Evolutionary conservation across 495 filamentous ascomycete species (phyloP), one percentile per base, ranked within the genome.

Genomic region (Haplographium delicatum): DNA sequence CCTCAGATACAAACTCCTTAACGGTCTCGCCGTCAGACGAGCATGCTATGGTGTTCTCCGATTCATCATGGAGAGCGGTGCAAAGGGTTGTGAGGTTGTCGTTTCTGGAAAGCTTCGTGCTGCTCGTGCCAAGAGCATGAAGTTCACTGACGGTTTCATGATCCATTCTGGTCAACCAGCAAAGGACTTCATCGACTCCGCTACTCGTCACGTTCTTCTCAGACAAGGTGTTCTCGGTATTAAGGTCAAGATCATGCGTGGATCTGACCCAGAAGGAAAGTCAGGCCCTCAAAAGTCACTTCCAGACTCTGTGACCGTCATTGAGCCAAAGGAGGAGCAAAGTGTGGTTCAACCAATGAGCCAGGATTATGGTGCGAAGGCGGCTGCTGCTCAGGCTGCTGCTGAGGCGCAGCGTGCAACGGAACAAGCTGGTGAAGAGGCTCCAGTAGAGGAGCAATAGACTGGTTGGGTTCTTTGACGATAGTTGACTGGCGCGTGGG

Each of bases 191-290:
- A 98, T 98, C 73, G 93, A 98, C 80, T 81, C 75, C 65, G 94
- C 93, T 55, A 96, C 90, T 62, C 91, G 93, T 62, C 93, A 98
- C 87, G 93, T 98, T 60, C 90, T 98, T 51, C 90, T 98, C 69
- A 87, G 93, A 74, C 93, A 98, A 79, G 93, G 93, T 85, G 93
- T 98, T 59, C 81, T 98, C 51, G 93, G 93, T 76, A 97, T 98
- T 83, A 98, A 98, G 82, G 93, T 98, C 69, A 98, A 98, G 90
- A 98, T 98, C 79, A 98, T 98, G 93, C 93, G 93, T 71, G 94
- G 94, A 66, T 93, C 86, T 66, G 93, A 98, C 78, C 93, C 94
- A 67, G 93, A 98, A 78, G 91, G 91, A 82, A 98, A 98, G 84
- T 80, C 86, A 65, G 94, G 94, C 59, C 89, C 91, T 56, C 84